Base-by-base conservation (phyloP, 768 basidiomycete genomes). In the Tubosaeta sp. region DNA sequence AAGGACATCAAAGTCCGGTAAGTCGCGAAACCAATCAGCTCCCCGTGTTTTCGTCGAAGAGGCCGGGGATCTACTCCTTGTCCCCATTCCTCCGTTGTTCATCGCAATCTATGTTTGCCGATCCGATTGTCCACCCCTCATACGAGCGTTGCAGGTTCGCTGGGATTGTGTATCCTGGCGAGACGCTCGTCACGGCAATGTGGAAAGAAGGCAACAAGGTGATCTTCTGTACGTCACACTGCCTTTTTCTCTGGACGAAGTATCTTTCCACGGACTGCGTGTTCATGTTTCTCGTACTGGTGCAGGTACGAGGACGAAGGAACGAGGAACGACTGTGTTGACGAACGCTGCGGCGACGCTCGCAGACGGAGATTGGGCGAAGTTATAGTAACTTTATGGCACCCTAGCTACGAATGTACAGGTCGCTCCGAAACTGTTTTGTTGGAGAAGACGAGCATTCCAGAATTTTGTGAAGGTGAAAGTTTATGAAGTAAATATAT, bases 111-210 rank as follows among this genome's bases (percentile, higher is more conserved):
- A 10, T 16, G 29, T 48, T 35, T 6, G 22, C 60, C 55, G 26
- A 60, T 27, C 7, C 1, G 22, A 14, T 35, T 16, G 1, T 38
- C 43, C 19, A 33, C 6, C 26, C 19, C 25, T 12, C 25, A 11
- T 32, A 14, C 22, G 33, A 16, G 0, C 17, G 6, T 27, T 35
- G 13, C 55, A 88, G 88, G 32, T 95, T 98, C 69, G 83, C 88
- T 0, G 93, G 92, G 4, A 84, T 91, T 2, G 92, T 98, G 22
- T 95, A 87, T 66, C 97, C 95, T 2, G 95, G 95, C 0, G 94
- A 98, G 71, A 98, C 95, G 2, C 78, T 98, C 48, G 76, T 93
- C 13, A 99, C 95, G 0, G 85, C 91, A 67, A 97, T 98, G 95
- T 99, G 97, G 97, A 97, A 94, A 68, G 93, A 97, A 61, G 90